A percentile compares a stretch with the other conserved stretches of the same genome.
phyloP scores from a whole-genome alignment of 768 basidiomycete genomes.

The Suillus lakei region DNA sequence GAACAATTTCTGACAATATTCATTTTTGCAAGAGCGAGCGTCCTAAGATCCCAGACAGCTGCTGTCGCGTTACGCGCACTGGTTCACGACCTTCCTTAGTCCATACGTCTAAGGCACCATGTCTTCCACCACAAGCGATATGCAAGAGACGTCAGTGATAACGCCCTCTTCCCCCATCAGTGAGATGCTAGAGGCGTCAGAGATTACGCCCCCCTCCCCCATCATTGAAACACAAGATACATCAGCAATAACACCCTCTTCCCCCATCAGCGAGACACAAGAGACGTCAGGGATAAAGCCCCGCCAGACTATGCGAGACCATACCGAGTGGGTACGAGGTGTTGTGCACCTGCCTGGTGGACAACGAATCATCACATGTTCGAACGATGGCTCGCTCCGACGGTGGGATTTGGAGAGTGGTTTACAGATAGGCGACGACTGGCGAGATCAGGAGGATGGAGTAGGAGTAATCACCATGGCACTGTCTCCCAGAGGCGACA shows the following conservation, averaged over 20 bases:
- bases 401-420: background rate
- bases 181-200: background rate
- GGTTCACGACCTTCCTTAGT: background rate
- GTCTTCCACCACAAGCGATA: background rate
- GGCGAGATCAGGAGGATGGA: background rate
- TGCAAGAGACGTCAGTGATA: background rate
- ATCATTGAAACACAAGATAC: background rate
- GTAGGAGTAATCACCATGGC: background rate
- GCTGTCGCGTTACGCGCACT: background rate
- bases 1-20: background rate
- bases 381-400: slow-evolving; percentile 2
- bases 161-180: background rate
- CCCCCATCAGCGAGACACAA: background rate
- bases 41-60: background rate
- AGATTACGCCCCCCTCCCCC: background rate
- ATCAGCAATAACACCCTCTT: background rate
- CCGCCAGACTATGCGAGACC: background rate
- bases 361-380: background rate
- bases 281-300: background rate
- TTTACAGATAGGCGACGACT: background rate
- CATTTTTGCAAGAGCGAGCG: background rate
- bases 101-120: background rate
- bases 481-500: background rate
- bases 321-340: background rate
- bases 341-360: background rate